phyloP scores from a whole-genome alignment of 2,329 filamentous ascomycete species.

The Emydomyces testavorans region DNA sequence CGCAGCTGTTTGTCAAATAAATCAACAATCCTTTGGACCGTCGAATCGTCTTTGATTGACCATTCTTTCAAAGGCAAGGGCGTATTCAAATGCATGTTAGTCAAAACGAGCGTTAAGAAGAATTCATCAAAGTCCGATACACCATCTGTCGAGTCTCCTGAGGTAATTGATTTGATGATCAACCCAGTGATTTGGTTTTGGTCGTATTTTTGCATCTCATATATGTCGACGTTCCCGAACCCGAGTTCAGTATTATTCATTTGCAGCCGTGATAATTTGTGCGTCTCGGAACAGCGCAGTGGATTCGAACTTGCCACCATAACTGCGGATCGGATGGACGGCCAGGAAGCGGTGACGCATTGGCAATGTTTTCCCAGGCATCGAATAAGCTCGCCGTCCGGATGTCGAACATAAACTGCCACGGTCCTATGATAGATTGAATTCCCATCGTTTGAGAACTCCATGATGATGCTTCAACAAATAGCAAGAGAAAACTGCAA shows the following conservation, averaged over 20 bases:
- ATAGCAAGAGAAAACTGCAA: neutral
- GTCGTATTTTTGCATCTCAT: neutral
- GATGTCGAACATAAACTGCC: neutral
- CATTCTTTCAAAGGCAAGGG: neutral
- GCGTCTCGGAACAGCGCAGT: neutral
- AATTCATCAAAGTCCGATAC: constrained; percentile 1
- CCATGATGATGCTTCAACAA: neutral
- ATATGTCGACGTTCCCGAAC: neutral
- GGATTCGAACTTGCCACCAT: neutral
- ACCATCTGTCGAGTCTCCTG: neutral
- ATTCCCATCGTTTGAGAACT: constrained; percentile 4
- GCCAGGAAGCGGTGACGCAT: neutral
- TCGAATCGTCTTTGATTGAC: neutral
- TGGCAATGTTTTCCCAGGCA: neutral
- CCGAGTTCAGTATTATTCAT: neutral
- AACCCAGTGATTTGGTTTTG: neutral
- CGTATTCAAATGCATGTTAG: neutral
- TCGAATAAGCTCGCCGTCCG: constrained; percentile 4
- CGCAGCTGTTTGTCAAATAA: constrained; percentile 2
- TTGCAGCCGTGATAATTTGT: neutral
- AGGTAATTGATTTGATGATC: neutral
- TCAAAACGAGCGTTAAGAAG: neutral
- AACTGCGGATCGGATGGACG: neutral
- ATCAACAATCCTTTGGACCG: neutral
- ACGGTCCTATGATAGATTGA: constrained; percentile 4